These are phyloP conservation scores for Ceratocystis destructans DNA, from an alignment of 2,329 filamentous ascomycete genomes.

Conservation along the genomic window DNA sequence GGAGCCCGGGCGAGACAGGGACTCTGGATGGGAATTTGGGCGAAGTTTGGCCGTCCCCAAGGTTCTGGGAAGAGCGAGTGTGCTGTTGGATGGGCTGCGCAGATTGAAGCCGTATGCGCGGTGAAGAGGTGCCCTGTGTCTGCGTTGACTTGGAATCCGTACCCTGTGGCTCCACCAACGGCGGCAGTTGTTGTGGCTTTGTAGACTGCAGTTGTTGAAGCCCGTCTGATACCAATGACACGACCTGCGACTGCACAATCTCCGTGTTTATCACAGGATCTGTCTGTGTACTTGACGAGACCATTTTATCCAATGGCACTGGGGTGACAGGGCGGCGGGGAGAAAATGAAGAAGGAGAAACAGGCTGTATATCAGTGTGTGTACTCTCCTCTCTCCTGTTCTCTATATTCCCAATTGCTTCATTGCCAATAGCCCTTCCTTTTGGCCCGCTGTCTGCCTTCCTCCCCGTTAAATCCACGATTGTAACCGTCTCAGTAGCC, in stretches of 20 bases:
- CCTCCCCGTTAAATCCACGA: neutral
- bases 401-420: neutral
- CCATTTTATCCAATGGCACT: neutral
- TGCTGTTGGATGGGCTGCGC: neutral
- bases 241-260: neutral
- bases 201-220: neutral
- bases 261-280: neutral
- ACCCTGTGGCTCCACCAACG: no score
- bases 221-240: neutral
- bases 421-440: neutral
- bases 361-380: neutral
- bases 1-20: slow-evolving; percentile 12
- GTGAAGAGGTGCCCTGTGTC: no score
- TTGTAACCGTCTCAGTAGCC: neutral
- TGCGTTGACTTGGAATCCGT: no score
- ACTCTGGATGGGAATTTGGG: neutral
- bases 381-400: neutral
- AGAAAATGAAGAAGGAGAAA: neutral
- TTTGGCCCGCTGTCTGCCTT: neutral
- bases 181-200: neutral
- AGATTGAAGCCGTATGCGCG: neutral
- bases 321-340: neutral
- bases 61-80: neutral
- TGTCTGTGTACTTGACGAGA: slow-evolving; percentile 4
- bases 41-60: neutral